These are phyloP conservation scores for Xylaria arbuscula DNA, from an alignment of 2,329 filamentous ascomycete species.

Conservation along the genomic window DNA sequence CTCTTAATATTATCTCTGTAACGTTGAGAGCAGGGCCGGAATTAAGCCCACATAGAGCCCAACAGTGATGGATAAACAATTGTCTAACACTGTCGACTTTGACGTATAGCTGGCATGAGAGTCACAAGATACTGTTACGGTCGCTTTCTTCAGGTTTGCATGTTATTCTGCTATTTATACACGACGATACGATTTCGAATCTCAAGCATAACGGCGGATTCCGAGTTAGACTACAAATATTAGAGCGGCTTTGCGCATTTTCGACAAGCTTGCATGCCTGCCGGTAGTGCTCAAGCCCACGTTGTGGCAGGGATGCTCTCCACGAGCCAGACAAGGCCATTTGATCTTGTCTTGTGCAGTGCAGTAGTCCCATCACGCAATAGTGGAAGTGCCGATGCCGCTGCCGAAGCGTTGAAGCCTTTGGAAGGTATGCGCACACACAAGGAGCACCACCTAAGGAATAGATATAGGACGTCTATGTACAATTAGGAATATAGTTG, in stretches of 20 bases:
- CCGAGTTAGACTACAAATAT: background rate
- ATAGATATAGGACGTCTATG: background rate
- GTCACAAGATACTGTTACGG: background rate
- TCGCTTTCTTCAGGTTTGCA: background rate
- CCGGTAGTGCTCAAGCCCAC: background rate
- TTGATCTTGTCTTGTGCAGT: background rate
- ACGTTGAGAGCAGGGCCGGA: too few relatives aligned
- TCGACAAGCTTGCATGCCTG: background rate
- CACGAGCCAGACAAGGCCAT: background rate
- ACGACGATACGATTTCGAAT: too few relatives aligned
- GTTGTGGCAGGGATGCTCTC: conserved; percentile 1
- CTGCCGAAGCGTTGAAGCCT: background rate
- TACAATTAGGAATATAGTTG: background rate
- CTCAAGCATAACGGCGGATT: background rate
- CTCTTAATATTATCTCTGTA: background rate
- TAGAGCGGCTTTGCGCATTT: background rate
- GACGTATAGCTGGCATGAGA: too few relatives aligned
- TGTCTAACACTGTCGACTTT: too few relatives aligned
- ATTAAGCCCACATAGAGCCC: too few relatives aligned
- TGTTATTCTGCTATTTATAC: background rate
- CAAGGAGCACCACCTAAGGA: too few relatives aligned
- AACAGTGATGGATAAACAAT: too few relatives aligned
- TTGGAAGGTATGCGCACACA: background rate
- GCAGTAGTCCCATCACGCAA: background rate
- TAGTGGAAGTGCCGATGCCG: background rate